Percentiles rank a stretch among this genome's conserved stretches.
phyloP scores from a whole-genome alignment of 1,284 basidiomycete species.

The Laetiporus sulphureus region DNA sequence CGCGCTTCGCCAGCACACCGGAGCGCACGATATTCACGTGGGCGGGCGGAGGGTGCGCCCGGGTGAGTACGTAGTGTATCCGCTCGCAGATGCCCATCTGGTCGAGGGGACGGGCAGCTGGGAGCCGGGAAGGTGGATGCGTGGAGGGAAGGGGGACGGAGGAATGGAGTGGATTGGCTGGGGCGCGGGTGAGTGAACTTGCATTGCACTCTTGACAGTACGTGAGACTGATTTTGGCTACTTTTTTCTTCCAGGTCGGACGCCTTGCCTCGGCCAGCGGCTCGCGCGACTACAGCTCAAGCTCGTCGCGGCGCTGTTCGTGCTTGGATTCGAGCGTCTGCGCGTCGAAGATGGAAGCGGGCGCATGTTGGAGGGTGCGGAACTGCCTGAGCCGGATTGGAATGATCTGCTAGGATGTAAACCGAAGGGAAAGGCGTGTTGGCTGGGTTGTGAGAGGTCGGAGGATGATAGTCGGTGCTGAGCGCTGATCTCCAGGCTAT shows the following conservation, averaged over 20 bases:
- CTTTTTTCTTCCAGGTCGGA: slow-evolving; percentile 55
- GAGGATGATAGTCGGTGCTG: no score
- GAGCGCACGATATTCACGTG: slow-evolving; percentile 46
- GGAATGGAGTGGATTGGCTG: slow-evolving; percentile 57
- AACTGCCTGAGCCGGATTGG: slow-evolving; percentile 61
- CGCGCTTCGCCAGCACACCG: slow-evolving; percentile 70
- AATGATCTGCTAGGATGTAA: slow-evolving; percentile 65
- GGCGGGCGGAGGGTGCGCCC: slow-evolving; percentile 58
- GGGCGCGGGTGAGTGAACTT: slow-evolving; percentile 63
- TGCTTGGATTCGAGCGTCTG: slow-evolving; percentile 55
- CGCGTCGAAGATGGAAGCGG: slow-evolving; percentile 46
- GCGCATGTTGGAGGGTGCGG: slow-evolving; percentile 30
- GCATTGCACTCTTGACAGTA: background rate
- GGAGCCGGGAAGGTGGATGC: background rate
- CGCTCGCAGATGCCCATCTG: slow-evolving; percentile 71
- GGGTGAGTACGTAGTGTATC: slow-evolving; percentile 68
- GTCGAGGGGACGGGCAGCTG: slow-evolving; percentile 9
- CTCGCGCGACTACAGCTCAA: slow-evolving; percentile 68
- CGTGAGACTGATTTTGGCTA: slow-evolving; percentile 3
- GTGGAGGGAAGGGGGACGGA: background rate
- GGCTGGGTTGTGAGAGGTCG: slow-evolving; percentile 27
- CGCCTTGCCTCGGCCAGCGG: slow-evolving; percentile 60
- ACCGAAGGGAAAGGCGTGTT: slow-evolving; percentile 46
- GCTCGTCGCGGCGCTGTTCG: slow-evolving; percentile 54
- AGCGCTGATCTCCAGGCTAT: background rate